Evolutionary conservation across 106 monocot genomes (phyloP).

Genomic region (Amphibolis antarctica): DNA sequence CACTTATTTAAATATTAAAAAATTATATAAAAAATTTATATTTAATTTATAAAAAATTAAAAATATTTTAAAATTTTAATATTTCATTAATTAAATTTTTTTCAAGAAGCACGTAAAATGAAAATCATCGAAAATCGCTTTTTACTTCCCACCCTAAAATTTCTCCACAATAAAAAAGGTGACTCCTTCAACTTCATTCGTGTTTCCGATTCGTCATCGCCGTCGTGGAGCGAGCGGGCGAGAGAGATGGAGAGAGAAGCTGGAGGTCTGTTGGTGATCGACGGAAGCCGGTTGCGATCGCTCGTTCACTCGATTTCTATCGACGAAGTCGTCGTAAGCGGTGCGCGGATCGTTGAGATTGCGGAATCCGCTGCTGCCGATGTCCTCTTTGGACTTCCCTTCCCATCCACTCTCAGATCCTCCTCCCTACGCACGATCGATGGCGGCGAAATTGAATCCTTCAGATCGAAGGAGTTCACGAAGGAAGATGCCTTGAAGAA

Average conservation of each 20-base stretch:
- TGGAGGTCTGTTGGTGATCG: background rate
- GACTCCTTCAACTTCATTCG: no score
- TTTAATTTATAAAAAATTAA: no score
- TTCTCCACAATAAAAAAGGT: no score
- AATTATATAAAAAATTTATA: no score
- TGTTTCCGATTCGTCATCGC: no score
- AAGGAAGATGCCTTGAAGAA: conserved; percentile 9
- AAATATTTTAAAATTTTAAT: no score
- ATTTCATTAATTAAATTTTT: no score
- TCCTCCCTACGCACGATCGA: background rate
- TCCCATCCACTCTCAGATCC: conserved; percentile 12
- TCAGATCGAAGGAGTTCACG: conserved; percentile 16
- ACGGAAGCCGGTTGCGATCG: background rate
- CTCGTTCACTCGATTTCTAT: conserved; percentile 15
- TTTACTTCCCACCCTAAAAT: no score
- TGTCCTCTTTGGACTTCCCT: conserved; percentile 23
- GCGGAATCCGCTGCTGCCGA: conserved; percentile 26
- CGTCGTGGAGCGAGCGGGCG: no score
- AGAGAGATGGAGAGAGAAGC: background rate
- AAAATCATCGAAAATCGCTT: no score
- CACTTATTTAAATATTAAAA: no score
- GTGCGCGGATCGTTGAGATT: conserved; percentile 15
- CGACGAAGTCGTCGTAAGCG: conserved; percentile 13
- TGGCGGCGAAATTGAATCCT: background rate
- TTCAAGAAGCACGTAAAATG: no score